These are phyloP conservation scores for Magnaporthales sp. DNA, from an alignment of 2,329 filamentous ascomycete species.

Conservation along the genomic window DNA sequence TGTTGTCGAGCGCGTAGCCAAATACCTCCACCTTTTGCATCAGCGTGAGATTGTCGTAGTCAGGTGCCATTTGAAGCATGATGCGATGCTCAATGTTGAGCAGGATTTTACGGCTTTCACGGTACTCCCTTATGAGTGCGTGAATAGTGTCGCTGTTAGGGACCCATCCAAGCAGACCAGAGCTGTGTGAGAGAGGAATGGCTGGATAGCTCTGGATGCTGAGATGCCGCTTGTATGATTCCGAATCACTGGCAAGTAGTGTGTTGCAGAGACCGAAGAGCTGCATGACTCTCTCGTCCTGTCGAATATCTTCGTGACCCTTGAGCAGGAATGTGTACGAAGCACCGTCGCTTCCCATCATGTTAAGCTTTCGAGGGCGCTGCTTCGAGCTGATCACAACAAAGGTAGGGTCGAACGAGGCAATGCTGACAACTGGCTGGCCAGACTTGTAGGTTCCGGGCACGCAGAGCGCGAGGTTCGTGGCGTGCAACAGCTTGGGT, in stretches of 20 bases:
- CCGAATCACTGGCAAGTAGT: conserved; percentile 82
- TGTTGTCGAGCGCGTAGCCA: conserved; percentile 97
- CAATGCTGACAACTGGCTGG: conserved; percentile 70
- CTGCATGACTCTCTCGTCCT: conserved; percentile 99
- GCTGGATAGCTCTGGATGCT: conserved; percentile 93
- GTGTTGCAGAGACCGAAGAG: conserved; percentile 97
- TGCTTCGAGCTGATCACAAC: conserved; percentile 96
- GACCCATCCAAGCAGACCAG: conserved; percentile 91
- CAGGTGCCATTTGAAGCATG: conserved; percentile 99
- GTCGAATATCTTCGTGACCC: conserved; percentile 98
- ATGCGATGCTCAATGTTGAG: conserved; percentile 99
- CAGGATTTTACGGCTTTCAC: conserved; percentile 92
- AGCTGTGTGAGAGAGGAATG: conserved; percentile 95
- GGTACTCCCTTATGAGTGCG: conserved; percentile 92
- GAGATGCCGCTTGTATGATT: conserved; percentile 94
- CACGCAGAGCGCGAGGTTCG: conserved; percentile 85
- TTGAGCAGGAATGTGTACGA: conserved; percentile 88
- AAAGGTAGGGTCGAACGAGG: conserved; percentile 82
- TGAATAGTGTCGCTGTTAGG: conserved; percentile 97
- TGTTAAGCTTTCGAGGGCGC: conserved; percentile 78
- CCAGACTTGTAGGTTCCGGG: conserved; percentile 86
- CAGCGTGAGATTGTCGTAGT: conserved; percentile 95
- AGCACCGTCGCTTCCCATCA: conserved; percentile 81
- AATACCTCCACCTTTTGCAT: conserved; percentile 99
- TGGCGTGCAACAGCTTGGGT: conserved; percentile 78